Evolutionary conservation across 2,329 filamentous ascomycete species (phyloP), one percentile per base, ranked within the genome.

Genomic region (Colletotrichum sp.): DNA sequence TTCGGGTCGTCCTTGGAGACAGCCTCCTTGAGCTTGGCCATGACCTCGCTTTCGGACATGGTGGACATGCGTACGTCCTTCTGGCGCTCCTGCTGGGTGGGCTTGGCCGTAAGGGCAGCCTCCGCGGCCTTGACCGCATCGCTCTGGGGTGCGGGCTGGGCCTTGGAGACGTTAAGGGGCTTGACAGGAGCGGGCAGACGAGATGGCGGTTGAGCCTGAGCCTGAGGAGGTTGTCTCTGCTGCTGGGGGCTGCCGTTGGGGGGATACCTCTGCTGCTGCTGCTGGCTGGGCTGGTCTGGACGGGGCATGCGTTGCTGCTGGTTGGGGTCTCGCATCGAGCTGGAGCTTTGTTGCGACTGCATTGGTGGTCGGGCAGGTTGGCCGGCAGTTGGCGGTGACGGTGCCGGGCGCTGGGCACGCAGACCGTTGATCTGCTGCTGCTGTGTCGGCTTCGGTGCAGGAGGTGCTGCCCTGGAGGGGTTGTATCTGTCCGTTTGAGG

Each of bases 21-120:
- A 9, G 97, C 96, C 79, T 98, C 95, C 83, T 96, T 95, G 70
- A 99, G 90, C 83, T 96, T 97, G 79, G 95, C 94, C 97, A 99
- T 99, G 73, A 99, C 97, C 85, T 99, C 96, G 78, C 91, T 94
- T 86, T 99, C 97, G 12, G 95, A 95, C 97, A 99, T 99, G 80
- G 95, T 98, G 49, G 96, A 99, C 96, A 99, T 98, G 82, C 97
- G 95, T 65, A 97, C 95, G 86, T 98, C 97, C 86, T 98, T 96
- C 85, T 95, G 93, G 77, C 95, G 93, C 81, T 96, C 93, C 34
- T 92, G 85, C 5, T 93, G 85, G 30, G 92, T 83, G 60, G 95
- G 94, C 86, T 98, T 97, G 81, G 96, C 93, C 18, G 95, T 96
- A 72, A 99, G 90, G 12, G 96, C 96, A 69, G 94, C 94, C 84